Evolutionary conservation across 257 asterid genomes (phyloP), one percentile per base, ranked within the genome.

Genomic region (Parsonsia alboflavescens): DNA sequence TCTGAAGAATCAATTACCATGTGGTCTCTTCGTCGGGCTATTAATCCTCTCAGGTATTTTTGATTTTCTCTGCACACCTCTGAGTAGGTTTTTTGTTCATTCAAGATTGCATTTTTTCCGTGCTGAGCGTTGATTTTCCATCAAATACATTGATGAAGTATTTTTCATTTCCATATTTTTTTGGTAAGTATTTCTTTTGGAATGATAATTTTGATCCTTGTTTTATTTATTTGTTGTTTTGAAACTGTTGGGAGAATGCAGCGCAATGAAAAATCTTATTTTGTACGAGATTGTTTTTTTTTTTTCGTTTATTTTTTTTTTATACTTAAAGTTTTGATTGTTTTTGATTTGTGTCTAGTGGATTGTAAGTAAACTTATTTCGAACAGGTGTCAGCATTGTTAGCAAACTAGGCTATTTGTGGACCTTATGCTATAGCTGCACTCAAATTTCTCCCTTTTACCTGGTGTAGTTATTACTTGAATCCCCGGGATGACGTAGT

Each of bases 1-100:
- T 16, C 49, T 19, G n/a, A 53, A 24, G 21, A 61, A 19, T 24
- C 7, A 28, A 39, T 49, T 56, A 78, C 41, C 73, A 91, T 92
- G 97, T 88, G 88, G 90, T 84, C 93, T 56, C 76, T 87, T 67
- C 90, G 95, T n/a, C 80, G 93, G 77, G 89, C 88, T 46, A 86
- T 88, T 68, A 73, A 82, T 81, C 84, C 87, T 72, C 84, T 88
- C 82, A 86, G 71, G 97, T 90, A 77, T 73, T 56, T 19, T 42
- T 68, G 66, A 11, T 6, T 58, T 42, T 59, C 72, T 68, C 21
- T 61, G 28, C 78, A 19, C 24, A 24, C 12, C 21, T 77, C 41
- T 66, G 21, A 68, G 19, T 72, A 26, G 10, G 52, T 70, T 77
- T 61, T 45, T 36, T n/a, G 26, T 42, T 41, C 49, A 10, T 49